Evolutionary conservation across 768 basidiomycete species (phyloP).

Genomic region (Suillus ampliporus): DNA sequence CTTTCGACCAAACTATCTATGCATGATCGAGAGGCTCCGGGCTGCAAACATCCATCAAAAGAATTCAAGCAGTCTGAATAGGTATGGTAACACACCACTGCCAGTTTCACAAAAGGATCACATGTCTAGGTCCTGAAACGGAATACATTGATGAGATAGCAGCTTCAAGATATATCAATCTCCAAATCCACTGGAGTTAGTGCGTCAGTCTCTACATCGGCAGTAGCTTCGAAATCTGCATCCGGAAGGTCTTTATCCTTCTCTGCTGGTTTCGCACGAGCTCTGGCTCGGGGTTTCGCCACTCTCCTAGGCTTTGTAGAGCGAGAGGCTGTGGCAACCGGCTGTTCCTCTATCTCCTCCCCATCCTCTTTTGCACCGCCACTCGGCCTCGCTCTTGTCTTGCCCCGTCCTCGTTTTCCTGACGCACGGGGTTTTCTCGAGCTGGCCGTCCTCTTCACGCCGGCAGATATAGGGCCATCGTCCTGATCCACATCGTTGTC

Average conservation of each 20-base stretch:
- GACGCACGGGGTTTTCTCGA: conserved; percentile 28
- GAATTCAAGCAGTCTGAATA: too few species aligned
- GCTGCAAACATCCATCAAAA: background rate
- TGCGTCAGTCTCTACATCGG: conserved; percentile 39
- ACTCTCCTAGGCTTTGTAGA: conserved; percentile 40
- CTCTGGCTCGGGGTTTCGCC: conserved; percentile 26
- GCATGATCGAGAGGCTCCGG: background rate
- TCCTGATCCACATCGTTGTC: conserved; percentile 70
- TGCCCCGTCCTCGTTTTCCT: conserved; percentile 36
- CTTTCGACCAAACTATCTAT: background rate
- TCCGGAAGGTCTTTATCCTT: conserved; percentile 37
- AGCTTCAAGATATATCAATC: conserved; percentile 48
- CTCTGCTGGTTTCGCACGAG: conserved; percentile 26
- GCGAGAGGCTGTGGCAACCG: conserved; percentile 29
- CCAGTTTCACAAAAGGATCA: too few species aligned
- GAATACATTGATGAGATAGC: conserved; percentile 54
- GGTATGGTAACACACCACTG: too few species aligned
- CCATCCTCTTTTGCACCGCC: conserved; percentile 36
- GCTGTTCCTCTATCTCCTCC: conserved; percentile 44
- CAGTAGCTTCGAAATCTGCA: conserved; percentile 35
- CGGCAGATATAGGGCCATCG: conserved; percentile 38
- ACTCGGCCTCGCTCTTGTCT: conserved; percentile 41
- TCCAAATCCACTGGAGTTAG: conserved; percentile 45
- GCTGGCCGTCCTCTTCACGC: conserved; percentile 21
- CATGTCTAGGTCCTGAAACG: background rate